These are phyloP conservation scores for Phaeosphaeriaceae sp. DNA, from an alignment of 2,329 filamentous ascomycete species.

Conservation along the genomic window DNA sequence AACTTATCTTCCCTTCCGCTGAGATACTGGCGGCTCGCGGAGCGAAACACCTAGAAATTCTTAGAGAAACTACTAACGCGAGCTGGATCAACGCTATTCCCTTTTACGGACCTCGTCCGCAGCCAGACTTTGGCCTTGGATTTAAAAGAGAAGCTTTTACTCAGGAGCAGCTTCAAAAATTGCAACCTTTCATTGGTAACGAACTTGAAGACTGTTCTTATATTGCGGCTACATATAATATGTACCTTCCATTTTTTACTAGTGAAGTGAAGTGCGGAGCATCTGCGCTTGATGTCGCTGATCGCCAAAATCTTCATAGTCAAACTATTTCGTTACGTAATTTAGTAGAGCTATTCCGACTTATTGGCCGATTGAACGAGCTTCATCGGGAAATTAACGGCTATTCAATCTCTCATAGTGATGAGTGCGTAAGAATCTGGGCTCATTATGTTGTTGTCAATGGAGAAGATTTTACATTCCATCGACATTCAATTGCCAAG, in stretches of 20 bases:
- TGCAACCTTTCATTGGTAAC: constrained; percentile 29
- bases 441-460: constrained; percentile 23
- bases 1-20: constrained; percentile 17
- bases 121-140: constrained; percentile 24
- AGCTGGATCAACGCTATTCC: constrained; percentile 16
- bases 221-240: constrained; percentile 52
- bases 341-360: constrained; percentile 25
- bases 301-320: constrained; percentile 21
- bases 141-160: constrained; percentile 1
- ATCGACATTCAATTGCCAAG: constrained; percentile 18
- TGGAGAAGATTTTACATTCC: constrained; percentile 14
- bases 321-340: constrained; percentile 22
- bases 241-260: constrained; percentile 34
- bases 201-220: constrained; percentile 43
- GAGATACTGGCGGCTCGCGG: constrained; percentile 13
- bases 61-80: constrained; percentile 19
- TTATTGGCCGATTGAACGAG: constrained; percentile 18
- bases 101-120: constrained; percentile 20
- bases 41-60: constrained; percentile 17
- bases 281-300: constrained; percentile 33
- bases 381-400: constrained; percentile 23
- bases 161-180: constrained; percentile 20
- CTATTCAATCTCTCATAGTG: constrained; percentile 26
- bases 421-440: constrained; percentile 20
- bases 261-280: constrained; percentile 56